Base-by-base conservation (phyloP, 2,329 filamentous ascomycete species). In the Metarhizium sp. region DNA sequence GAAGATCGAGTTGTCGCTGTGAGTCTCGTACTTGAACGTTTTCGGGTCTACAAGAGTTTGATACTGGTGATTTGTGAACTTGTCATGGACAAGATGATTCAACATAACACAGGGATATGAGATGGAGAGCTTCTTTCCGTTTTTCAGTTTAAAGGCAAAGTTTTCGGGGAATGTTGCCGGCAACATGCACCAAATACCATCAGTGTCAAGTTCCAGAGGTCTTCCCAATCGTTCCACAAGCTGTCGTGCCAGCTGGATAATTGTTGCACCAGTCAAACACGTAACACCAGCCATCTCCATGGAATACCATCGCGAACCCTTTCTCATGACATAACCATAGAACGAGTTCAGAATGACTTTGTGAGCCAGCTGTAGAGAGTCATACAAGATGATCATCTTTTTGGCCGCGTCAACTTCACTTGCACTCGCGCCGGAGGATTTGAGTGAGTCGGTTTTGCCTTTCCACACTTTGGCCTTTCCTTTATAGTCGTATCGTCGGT, bases 311-410 rank as follows among this genome's bases (percentile, higher is more conserved):
- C 94, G 85, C 42, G 94, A 99, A 38, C 94, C 94, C 69, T 99
- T 99, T 75, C 94, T 82, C 94, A 99, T 99, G 69, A 97, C 94
- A 68, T 99, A 99, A 60, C 94, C 94, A 63, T 99, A 99, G 76
- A 99, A 99, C 55, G 91, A 96, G 76, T 99, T 99, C 55, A 99
- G 71, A 78, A 99, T 99, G 74, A 99, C 94, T 70, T 99, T 99
- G 77, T 99, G 94, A 0, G 94, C 94, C 64, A 99, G 78, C 70
- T 99, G 95, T 56, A 99, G 77, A 0, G 94, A 99, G 69, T 99
- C 94, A 68, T 90, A 99, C 4, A 99, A 74, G 50, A 97, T 80
- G 55, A 96, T 94, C 95, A 99, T 99, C 77, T 99, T 99, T 75
- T 96, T 97, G 5, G 91, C 94, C 56, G 90, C 87, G 13, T 99